These are phyloP conservation scores for Aristolochia fimbriata DNA, from an alignment of 164 flowering plant genomes.

Conservation along the genomic window DNA sequence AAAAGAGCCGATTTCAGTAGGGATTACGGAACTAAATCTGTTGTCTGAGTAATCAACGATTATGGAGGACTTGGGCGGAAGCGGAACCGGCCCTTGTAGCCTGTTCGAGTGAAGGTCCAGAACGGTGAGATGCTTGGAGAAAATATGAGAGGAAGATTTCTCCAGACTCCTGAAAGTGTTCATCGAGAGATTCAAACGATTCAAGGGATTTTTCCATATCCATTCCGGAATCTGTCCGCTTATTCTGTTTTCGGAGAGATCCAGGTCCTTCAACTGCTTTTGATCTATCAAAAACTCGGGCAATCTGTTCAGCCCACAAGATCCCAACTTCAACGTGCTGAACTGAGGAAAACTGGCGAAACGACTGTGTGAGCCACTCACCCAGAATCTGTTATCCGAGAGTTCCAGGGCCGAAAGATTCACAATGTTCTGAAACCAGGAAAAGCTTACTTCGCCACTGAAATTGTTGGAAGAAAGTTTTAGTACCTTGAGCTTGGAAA, in stretches of 20 bases:
- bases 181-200: conserved; percentile 27
- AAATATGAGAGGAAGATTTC: neutral
- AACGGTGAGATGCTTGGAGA: neutral
- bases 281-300: conserved; percentile 30
- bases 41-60: conserved; percentile 47
- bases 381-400: conserved; percentile 20
- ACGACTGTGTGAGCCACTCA: neutral
- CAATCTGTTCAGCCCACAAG: conserved; percentile 25
- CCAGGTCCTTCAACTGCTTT: conserved; percentile 13
- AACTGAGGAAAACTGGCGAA: conserved; percentile 15
- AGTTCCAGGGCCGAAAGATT: conserved; percentile 27
- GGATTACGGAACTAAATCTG: conserved; percentile 21
- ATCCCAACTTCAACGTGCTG: conserved; percentile 25
- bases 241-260: conserved; percentile 40
- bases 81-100: conserved; percentile 28
- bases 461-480: conserved; percentile 28
- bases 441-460: conserved; percentile 14
- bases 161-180: conserved; percentile 20
- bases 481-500: conserved; percentile 13
- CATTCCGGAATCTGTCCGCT: conserved; percentile 33
- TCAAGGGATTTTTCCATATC: conserved; percentile 21
- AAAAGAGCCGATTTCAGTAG: conserved; percentile 12
- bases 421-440: conserved; percentile 6
- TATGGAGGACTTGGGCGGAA: conserved; percentile 11
- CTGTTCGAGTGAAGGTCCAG: conserved; percentile 40